A percentile compares a stretch with the other conserved stretches of the same genome.
Conservation (phyloP, 176 grass and related monocot species). For the Eleusine coracana region DNA sequence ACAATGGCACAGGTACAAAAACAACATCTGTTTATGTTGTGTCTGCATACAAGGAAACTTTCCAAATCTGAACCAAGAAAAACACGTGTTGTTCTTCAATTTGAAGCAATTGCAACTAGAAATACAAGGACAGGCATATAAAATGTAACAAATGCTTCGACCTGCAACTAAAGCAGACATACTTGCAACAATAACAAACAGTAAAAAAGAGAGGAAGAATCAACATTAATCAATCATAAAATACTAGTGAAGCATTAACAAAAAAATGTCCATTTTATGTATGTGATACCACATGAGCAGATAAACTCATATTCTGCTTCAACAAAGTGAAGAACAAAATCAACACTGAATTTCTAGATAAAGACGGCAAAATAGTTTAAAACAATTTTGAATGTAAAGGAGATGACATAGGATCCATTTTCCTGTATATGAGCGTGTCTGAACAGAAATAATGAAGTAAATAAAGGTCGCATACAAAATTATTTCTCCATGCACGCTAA, state of each 20-base stretch:
- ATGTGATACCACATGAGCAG: conserved; percentile 2
- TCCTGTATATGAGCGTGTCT: neutral
- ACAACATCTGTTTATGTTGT: neutral
- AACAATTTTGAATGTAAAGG: neutral
- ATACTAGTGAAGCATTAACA: neutral
- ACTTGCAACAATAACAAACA: neutral
- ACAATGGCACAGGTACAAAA: neutral
- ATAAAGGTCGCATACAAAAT: conserved; percentile 4
- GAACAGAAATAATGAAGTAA: conserved; percentile 23
- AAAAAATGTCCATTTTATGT: neutral
- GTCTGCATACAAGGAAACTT: neutral
- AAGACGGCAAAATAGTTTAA: neutral
- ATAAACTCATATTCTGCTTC: neutral
- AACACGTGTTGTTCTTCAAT: conserved; percentile 20
- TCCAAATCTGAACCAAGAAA: neutral
- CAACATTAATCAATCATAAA: neutral
- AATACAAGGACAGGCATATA: neutral
- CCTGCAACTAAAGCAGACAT: neutral
- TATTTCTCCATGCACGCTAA: neutral
- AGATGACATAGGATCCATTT: conserved; percentile 3
- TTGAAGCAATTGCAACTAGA: conserved; percentile 20
- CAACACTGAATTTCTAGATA: neutral
- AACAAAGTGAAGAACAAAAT: conserved; percentile 10
- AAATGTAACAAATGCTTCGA: conserved; percentile 9
- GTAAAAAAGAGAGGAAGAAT: neutral